Percentiles rank a stretch among this genome's conserved stretches.
phyloP scores from a whole-genome alignment of 2,329 filamentous ascomycete genomes.

The Pseudogymnoascus sp. region DNA sequence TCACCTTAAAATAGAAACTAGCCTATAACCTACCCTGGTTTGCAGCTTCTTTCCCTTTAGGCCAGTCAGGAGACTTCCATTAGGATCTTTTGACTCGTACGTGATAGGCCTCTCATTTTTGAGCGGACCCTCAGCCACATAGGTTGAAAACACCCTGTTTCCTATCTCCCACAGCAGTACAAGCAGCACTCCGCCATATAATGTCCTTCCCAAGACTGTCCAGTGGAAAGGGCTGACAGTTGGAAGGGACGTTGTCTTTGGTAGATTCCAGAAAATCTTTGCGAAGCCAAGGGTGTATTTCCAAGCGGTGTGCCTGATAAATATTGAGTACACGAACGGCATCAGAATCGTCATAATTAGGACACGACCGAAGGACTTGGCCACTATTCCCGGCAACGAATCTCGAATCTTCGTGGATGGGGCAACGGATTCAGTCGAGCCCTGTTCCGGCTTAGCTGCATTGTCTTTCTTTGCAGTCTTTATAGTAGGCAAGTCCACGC shows the following conservation, averaged over 20 bases:
- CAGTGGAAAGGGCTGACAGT: conserved; percentile 50
- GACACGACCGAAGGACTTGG: conserved; percentile 26
- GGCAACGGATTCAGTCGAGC: conserved; percentile 24
- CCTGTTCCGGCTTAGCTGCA: conserved; percentile 1
- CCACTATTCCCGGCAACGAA: background rate
- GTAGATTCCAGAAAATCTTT: conserved; percentile 68
- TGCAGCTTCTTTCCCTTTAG: conserved; percentile 76
- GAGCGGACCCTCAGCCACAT: conserved; percentile 71
- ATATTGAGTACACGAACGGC: conserved; percentile 53
- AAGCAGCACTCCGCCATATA: conserved; percentile 60
- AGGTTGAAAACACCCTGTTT: conserved; percentile 72
- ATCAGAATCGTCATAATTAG: conserved; percentile 38
- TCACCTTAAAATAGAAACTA: background rate
- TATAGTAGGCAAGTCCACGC: conserved; percentile 36
- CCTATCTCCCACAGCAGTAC: conserved; percentile 68
- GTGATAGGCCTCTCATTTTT: conserved; percentile 83
- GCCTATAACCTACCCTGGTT: conserved; percentile 50
- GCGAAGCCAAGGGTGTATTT: conserved; percentile 62
- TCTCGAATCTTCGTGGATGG: conserved; percentile 34
- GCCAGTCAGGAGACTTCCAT: conserved; percentile 79
- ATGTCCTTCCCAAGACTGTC: conserved; percentile 49
- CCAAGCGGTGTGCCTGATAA: conserved; percentile 62
- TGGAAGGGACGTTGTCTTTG: conserved; percentile 61
- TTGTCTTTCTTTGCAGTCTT: conserved; percentile 26
- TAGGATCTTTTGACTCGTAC: conserved; percentile 79